Base-by-base conservation (phyloP, 306 rosid species). In the Lotus japonicus region DNA sequence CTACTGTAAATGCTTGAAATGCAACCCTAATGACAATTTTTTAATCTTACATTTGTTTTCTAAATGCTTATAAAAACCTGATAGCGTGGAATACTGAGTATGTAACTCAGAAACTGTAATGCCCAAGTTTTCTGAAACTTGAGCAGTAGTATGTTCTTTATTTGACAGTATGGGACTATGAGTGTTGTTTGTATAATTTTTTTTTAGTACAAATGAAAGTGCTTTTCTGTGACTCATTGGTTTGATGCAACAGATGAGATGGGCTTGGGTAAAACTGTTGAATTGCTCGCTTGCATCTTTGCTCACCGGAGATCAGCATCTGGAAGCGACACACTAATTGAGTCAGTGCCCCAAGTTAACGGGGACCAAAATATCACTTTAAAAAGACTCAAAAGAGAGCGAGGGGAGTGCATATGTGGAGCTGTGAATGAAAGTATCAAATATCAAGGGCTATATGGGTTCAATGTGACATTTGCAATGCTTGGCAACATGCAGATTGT, bases 401-500 rank as follows among this genome's bases (percentile, higher is more conserved):
- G 96, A 53, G 88, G 90, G 73, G 97, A 92, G 81, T 92, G 97
- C 57, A 51, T 75, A 42, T 92, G 97, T 77, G 97, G 97, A 71
- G 87, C 96, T 82, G 98, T 92, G 62, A 90, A 87, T 18, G 98
- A 92, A 72, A 83, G 76, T 79, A 58, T 15, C 58, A 82, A 77
- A 80, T 90, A 90, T 83, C 79, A 75, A 71, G 97, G 98, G 71
- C 50, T 94, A 63, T n/a, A n/a, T 94, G 98, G 98, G 98, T 94
- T 74, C 98, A 90, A 76, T 94, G 98, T 49, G 98, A 94, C 82
- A 70, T 80, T 38, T 94, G 98, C 80, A 92, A 88, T 81, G 97
- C 98, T 17, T 94, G 98, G 98, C 98, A 94, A 79, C 97, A 94
- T 77, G 98, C 95, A 18, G 89, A 82, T 54, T 94, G 98, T 78